phyloP scores from a whole-genome alignment of 805 yeast species.

The Teunomyces cretensis region DNA sequence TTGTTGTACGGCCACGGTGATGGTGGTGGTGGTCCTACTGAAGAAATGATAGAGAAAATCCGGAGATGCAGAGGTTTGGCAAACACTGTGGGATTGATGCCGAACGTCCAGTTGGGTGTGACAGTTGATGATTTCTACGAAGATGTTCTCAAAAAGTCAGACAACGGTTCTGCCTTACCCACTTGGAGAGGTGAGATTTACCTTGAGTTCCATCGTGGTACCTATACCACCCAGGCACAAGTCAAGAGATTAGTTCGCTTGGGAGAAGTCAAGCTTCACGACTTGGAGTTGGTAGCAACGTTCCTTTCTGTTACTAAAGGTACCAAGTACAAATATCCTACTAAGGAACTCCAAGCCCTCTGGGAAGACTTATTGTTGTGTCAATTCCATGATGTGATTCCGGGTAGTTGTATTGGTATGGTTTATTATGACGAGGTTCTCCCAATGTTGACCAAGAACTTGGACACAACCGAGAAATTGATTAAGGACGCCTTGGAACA shows the following conservation, averaged over 20 bases:
- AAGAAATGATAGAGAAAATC: constrained; percentile 89
- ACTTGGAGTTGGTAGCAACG: constrained; percentile 81
- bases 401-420: constrained; percentile 93
- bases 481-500: constrained; percentile 46
- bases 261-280: constrained; percentile 76
- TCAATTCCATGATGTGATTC: constrained; percentile 97
- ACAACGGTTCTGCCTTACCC: constrained; percentile 68
- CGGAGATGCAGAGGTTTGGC: constrained; percentile 88
- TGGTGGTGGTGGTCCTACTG: constrained; percentile 98
- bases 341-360: constrained; percentile 58
- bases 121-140: constrained; percentile 82
- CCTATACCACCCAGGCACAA: constrained; percentile 91
- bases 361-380: constrained; percentile 91
- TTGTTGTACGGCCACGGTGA: constrained; percentile 92
- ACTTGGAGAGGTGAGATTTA: constrained; percentile 94
- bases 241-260: constrained; percentile 79
- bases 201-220: constrained; percentile 94
- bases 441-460: constrained; percentile 65
- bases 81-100: constrained; percentile 76
- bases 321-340: constrained; percentile 67
- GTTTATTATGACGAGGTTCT: constrained; percentile 82
- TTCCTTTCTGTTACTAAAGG: constrained; percentile 58
- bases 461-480: constrained; percentile 52
- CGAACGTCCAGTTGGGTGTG: constrained; percentile 74
- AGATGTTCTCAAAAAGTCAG: constrained; percentile 57